Conservation (phyloP, 1,139 yeast genomes). For the Candida albicans region DNA sequence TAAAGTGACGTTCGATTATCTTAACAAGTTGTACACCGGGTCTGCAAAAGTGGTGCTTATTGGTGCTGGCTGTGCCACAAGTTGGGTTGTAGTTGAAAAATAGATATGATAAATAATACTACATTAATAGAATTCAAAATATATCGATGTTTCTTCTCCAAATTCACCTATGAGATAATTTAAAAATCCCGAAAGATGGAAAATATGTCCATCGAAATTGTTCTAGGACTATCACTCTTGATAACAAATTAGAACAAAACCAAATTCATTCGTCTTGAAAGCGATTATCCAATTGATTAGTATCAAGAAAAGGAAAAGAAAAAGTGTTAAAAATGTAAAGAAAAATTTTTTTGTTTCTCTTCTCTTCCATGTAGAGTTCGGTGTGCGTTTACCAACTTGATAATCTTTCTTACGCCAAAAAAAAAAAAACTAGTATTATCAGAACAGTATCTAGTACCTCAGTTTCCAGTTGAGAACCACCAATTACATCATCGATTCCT, state of each 20-base stretch:
- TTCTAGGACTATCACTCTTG: slow-evolving; percentile 64
- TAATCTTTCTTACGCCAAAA: not conserved
- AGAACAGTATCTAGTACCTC: too few species aligned
- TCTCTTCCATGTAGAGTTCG: not conserved
- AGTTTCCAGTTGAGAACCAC: not conserved
- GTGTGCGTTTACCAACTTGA: not conserved
- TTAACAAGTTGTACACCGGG: slow-evolving; percentile 37
- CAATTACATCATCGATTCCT: slow-evolving; percentile 1
- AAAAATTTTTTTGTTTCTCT: slow-evolving; percentile 1
- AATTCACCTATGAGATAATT: slow-evolving; percentile 55
- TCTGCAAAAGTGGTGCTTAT: slow-evolving; percentile 26
- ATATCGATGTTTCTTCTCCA: slow-evolving; percentile 81
- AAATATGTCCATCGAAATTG: slow-evolving; percentile 70
- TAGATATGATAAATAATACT: not conserved
- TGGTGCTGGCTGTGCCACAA: slow-evolving; percentile 47
- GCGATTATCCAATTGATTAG: slow-evolving; percentile 6
- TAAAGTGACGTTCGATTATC: slow-evolving; percentile 36
- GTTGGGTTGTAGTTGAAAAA: slow-evolving; percentile 31
- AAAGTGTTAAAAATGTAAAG: slow-evolving; percentile 2
- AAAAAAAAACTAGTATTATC: not conserved
- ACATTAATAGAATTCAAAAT: slow-evolving; percentile 24
- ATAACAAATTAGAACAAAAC: slow-evolving; percentile 8
- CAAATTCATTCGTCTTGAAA: slow-evolving; percentile 4
- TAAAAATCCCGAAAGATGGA: slow-evolving; percentile 61
- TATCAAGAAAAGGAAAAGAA: slow-evolving; percentile 2